phyloP scores from a whole-genome alignment of 2,329 filamentous ascomycete species.

The Cercospora janseana region DNA sequence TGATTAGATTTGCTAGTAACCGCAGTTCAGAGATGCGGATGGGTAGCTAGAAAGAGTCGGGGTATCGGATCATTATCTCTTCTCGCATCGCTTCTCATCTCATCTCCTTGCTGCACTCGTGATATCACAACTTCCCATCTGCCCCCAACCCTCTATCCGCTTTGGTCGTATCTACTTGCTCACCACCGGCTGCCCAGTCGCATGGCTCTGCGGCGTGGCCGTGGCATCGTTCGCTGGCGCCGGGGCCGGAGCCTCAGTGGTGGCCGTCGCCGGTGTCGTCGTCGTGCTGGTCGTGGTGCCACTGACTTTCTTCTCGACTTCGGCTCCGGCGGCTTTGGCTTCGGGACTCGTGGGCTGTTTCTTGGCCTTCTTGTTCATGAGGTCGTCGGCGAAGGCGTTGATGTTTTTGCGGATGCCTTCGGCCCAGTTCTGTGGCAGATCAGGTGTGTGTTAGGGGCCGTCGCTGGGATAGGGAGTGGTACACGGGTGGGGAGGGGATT shows the following conservation, averaged over 20 bases:
- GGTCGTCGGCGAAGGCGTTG: constrained; percentile 33
- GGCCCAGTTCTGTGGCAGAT: constrained; percentile 22
- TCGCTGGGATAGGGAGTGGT: not conserved
- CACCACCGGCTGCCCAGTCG: constrained; percentile 4
- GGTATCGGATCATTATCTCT: constrained; percentile 2
- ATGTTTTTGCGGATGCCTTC: constrained; percentile 33
- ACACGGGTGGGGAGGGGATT: not conserved
- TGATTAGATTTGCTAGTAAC: too few relatives aligned
- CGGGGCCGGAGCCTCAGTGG: not conserved
- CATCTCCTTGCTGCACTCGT: not conserved
- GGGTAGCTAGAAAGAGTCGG: too few relatives aligned
- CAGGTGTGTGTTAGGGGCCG: too few relatives aligned
- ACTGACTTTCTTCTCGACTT: constrained; percentile 12
- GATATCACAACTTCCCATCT: too few relatives aligned
- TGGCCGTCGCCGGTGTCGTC: not conserved
- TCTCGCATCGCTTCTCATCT: not conserved
- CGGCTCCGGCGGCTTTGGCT: constrained; percentile 26
- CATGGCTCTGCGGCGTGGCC: constrained; percentile 1
- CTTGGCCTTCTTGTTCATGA: constrained; percentile 25
- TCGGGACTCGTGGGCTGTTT: constrained; percentile 22
- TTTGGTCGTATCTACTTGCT: not conserved
- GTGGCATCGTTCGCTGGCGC: not conserved
- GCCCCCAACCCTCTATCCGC: too few relatives aligned
- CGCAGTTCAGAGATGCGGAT: too few relatives aligned
- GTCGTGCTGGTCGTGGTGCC: not conserved